Evolutionary conservation across 306 rosid species (phyloP), one percentile per base, ranked within the genome.

Genomic region (Dalbergia oliveri): DNA sequence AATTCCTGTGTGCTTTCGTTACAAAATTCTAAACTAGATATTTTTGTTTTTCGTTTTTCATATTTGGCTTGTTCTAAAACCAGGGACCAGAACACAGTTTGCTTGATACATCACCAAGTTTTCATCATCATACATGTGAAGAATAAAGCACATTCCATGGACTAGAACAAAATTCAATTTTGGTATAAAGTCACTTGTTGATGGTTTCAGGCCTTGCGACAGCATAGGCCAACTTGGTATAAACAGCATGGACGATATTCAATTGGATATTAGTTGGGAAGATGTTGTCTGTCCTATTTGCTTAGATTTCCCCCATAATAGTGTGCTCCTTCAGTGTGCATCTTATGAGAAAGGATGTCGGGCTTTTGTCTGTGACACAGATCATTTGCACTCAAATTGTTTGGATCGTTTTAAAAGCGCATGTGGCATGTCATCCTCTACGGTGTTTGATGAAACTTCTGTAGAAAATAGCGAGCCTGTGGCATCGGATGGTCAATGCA

Each of bases 261-360:
- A 84, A 76, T 79, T 94, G 71, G 86, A 74, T 60, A 78, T 82
- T 49, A 82, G 70, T 15, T 94, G 92, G 98, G 97, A 94, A 7
- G 89, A 90, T 37, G 89, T 90, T 53, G 61, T 82, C 61, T 94
- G 99, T 84, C 94, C 99, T 9, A 94, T 94, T 80, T 94, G 99
- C 86, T 89, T 94, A 85, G 99, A 92, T 81, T 89, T 91, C 77
- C 99, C 99, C 67, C 99, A 92, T 86, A 92, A 92, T 72, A 61
- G 90, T 81, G 99, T 94, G 11, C 95, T 94, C 50, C 97, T 94
- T 34, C 97, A 88, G 75, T 94, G 99, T 82, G 90, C 99, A 31
- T 92, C 95, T 6, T 69, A 67, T 62, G 88, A 89, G 81, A 93
- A 89, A 64, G 99, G 99, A 37, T 94, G 99, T 7, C 97, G 91